These are phyloP conservation scores for Trifolium fragiferum DNA, from an alignment of 306 rosid species.

Conservation along the genomic window DNA sequence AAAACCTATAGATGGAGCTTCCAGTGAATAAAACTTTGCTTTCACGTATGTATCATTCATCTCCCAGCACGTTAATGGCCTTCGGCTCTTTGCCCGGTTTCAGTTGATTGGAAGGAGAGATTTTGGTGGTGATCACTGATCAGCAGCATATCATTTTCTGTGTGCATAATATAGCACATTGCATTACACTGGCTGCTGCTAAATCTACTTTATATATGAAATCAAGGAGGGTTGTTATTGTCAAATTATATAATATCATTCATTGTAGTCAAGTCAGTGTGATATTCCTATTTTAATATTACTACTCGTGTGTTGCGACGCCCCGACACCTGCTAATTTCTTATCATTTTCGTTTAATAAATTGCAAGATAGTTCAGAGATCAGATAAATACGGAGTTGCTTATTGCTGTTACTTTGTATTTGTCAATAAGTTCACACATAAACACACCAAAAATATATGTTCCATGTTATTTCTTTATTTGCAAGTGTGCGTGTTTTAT, in stretches of 20 bases:
- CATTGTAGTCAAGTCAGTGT: slow-evolving; percentile 8
- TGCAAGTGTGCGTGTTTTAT: not conserved
- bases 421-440: slow-evolving; percentile 12
- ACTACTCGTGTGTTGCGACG: slow-evolving; percentile 6
- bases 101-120: slow-evolving; percentile 7
- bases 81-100: slow-evolving; percentile 17
- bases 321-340: slow-evolving; percentile 12
- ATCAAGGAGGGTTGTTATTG: not conserved
- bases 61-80: slow-evolving; percentile 9
- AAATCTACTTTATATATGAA: slow-evolving; percentile 24
- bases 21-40: slow-evolving; percentile 7
- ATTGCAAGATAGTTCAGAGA: slow-evolving; percentile 10
- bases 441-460: not conserved
- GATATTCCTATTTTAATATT: slow-evolving; percentile 3
- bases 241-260: not conserved
- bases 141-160: slow-evolving; percentile 7
- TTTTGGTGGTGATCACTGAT: slow-evolving; percentile 28
- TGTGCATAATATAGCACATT: slow-evolving; percentile 3
- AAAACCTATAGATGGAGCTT: not conserved
- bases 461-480: slow-evolving; percentile 22
- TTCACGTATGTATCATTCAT: not conserved
- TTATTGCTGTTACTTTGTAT: slow-evolving; percentile 13
- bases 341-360: slow-evolving; percentile 4
- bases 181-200: not conserved
- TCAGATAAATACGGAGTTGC: slow-evolving; percentile 9